Evolutionary conservation across 345 rosid genomes (phyloP).

Genomic region (Aethionema arabicum): DNA sequence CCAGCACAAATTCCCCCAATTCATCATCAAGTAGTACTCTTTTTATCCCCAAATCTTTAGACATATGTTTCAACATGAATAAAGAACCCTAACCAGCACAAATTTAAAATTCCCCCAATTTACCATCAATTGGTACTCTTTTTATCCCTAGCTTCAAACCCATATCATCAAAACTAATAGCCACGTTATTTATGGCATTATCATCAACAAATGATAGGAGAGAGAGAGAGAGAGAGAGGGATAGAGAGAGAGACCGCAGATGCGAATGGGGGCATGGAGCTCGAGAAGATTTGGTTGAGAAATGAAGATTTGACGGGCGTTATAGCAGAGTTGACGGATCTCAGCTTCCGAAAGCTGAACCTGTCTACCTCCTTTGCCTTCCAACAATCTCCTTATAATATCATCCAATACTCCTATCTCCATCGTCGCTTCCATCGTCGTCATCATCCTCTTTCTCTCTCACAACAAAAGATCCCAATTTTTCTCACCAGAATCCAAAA

Average conservation of each 20-base stretch:
- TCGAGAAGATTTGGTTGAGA: slow-evolving; percentile 83
- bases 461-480: slow-evolving; percentile 11
- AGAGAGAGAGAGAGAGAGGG: slow-evolving; percentile 1
- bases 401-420: slow-evolving; percentile 86
- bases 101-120: background rate
- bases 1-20: background rate
- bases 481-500: slow-evolving; percentile 24
- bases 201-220: background rate
- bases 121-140: background rate
- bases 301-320: slow-evolving; percentile 90
- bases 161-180: slow-evolving; percentile 13
- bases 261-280: slow-evolving; percentile 78
- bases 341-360: slow-evolving; percentile 95
- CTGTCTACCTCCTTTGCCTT: slow-evolving; percentile 89
- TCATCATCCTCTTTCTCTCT: slow-evolving; percentile 47
- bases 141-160: slow-evolving; percentile 4
- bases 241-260: slow-evolving; percentile 63
- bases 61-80: background rate
- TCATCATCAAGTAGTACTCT: too few species aligned
- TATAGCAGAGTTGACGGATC: slow-evolving; percentile 97
- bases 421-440: slow-evolving; percentile 71
- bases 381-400: slow-evolving; percentile 83
- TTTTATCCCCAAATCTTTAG: background rate
- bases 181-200: background rate
- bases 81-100: slow-evolving; percentile 1